Conservation (phyloP, 1,139 yeast genomes). For the Candida buenavistaensis region DNA sequence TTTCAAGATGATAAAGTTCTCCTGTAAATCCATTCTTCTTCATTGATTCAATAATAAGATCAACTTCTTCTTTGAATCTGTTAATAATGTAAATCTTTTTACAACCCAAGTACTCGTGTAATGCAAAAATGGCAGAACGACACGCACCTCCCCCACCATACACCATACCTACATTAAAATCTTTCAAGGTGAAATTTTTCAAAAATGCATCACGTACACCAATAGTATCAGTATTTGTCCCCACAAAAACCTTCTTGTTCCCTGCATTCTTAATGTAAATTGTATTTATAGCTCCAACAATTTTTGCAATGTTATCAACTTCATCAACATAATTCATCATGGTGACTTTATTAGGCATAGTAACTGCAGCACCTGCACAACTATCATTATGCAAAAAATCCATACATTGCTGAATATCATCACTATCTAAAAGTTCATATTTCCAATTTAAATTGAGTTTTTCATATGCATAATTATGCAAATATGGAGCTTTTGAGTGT, state of each 20-base stretch:
- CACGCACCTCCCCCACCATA: slow-evolving; percentile 38
- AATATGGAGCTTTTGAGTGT: too few relatives aligned
- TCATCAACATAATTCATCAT: slow-evolving; percentile 24
- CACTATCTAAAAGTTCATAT: too few relatives aligned
- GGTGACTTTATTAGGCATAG: slow-evolving; percentile 29
- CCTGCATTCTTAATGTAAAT: slow-evolving; percentile 21
- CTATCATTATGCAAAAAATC: too few relatives aligned
- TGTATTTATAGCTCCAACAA: slow-evolving; percentile 32
- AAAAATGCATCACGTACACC: slow-evolving; percentile 28
- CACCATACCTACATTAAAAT: slow-evolving; percentile 24
- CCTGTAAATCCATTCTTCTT: slow-evolving; percentile 20
- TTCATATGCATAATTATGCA: too few relatives aligned
- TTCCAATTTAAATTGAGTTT: too few relatives aligned
- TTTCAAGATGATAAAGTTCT: slow-evolving; percentile 20
- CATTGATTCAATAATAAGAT: slow-evolving; percentile 19
- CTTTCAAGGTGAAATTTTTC: slow-evolving; percentile 13
- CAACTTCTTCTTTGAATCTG: slow-evolving; percentile 24
- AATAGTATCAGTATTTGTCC: slow-evolving; percentile 31
- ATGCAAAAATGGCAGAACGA: slow-evolving; percentile 30
- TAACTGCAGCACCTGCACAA: slow-evolving; percentile 12
- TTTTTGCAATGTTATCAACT: slow-evolving; percentile 24
- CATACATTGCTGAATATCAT: slow-evolving; percentile 2
- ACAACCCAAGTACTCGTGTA: slow-evolving; percentile 24
- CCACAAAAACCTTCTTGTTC: slow-evolving; percentile 16
- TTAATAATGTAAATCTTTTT: slow-evolving; percentile 25